Evolutionary conservation across 2,329 filamentous ascomycete genomes (phyloP).

Genomic region (Verticillium zaregamsianum): DNA sequence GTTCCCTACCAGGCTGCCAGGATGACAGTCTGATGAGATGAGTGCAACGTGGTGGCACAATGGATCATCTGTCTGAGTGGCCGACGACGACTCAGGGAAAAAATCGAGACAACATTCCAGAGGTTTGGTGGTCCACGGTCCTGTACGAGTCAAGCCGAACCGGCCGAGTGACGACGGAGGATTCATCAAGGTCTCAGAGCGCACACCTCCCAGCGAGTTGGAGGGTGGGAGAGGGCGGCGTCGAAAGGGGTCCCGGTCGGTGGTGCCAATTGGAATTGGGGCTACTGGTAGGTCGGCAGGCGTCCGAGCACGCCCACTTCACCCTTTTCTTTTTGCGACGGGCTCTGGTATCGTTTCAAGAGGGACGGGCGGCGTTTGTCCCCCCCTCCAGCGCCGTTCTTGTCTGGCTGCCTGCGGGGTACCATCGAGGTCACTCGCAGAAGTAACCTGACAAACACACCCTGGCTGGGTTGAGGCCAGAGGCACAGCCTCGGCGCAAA

Average conservation of each 20-base stretch:
- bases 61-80: neutral
- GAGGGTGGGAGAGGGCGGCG: neutral
- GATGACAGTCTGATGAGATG: neutral
- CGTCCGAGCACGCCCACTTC: neutral
- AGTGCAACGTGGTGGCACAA: neutral
- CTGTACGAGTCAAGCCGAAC: neutral
- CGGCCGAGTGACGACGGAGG: neutral
- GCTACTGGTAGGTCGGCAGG: neutral
- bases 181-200: neutral
- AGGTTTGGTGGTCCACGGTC: neutral
- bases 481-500: neutral
- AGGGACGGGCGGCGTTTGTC: neutral
- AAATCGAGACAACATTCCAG: neutral
- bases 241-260: neutral
- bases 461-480: neutral
- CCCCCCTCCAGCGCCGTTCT: neutral
- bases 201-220: neutral
- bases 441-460: neutral
- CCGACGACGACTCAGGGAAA: neutral
- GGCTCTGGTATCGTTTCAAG: neutral
- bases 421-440: neutral
- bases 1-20: neutral
- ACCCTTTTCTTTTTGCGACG: neutral
- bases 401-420: neutral
- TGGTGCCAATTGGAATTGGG: neutral